Evolutionary conservation across 306 rosid species (phyloP), one percentile per base, ranked within the genome.

Genomic region (Prunus armeniaca): DNA sequence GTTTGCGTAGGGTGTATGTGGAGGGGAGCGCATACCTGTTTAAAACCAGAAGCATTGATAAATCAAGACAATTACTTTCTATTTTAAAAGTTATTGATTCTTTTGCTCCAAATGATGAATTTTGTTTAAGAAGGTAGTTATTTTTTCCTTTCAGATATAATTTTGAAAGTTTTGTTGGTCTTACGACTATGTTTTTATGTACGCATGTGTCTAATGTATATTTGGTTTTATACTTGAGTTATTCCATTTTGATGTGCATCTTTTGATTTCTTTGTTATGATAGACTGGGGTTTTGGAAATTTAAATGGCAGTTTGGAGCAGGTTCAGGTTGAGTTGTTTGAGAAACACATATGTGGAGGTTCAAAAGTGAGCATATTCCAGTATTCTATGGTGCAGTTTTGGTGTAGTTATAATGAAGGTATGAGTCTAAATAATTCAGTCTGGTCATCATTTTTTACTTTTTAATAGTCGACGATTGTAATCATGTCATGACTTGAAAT

Each of bases 231-330:
- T 60, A 76, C 27, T 69, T 50, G 27, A 5, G 50, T 20, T 25
- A 27, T 77, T 67, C 72, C 43, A 25, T 79, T 57, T 10, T 51
- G 69, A 70, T 78, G 64, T 69, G 27, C n/a, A 38, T 58, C 56
- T 67, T 47, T 10, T 20, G 49, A 49, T 75, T 68, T 75, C 83
- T 72, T 75, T 79, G 78, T 77, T 83, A 75, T 92, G 87, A 89
- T 89, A 85, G 83, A 87, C 80, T 80, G 83, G 81, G 82, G 88
- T 88, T 89, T 87, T 92, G 93, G 96, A 89, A 87, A 88, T 89
- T 86, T 88, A 89, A 89, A 89, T 92, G 93, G 96, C 98, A 95
- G 99, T 91, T 90, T 95, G 97, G 99, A 92, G 97, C 97, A 95
- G 91, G 96, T 90, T 87, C 99, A 95, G 97, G 92, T 90, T 41